A percentile compares a stretch with the other conserved stretches of the same genome.
Conservation (phyloP, 106 monocot species). For the Acanthochlamys bracteata region DNA sequence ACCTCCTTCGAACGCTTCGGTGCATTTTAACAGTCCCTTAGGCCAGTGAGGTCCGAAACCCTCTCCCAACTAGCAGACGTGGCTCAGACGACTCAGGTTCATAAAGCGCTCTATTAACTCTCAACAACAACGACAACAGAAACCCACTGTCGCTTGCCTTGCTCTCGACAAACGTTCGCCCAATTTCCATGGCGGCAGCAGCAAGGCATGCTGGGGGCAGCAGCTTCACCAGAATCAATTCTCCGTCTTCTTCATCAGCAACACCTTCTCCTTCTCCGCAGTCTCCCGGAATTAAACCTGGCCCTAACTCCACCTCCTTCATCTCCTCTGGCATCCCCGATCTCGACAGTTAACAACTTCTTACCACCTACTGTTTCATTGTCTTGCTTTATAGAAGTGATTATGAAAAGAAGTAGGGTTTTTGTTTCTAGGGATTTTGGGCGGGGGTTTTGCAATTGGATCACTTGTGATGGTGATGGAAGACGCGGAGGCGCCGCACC, state of each 20-base stretch:
- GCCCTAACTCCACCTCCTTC: constrained; percentile 40
- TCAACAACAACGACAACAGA: too few species aligned
- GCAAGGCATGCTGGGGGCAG: constrained; percentile 14
- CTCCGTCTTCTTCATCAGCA: constrained; percentile 7
- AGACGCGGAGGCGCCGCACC: constrained; percentile 89
- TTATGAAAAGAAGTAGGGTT: too few species aligned
- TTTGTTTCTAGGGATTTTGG: constrained; percentile 48
- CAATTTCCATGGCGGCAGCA: background rate
- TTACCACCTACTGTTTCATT: background rate
- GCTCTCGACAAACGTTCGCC: background rate
- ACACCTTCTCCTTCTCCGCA: constrained; percentile 11
- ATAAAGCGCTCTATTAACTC: too few species aligned
- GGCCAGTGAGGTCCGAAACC: too few species aligned
- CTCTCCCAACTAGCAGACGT: too few species aligned
- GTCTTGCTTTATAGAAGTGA: background rate
- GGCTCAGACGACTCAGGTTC: too few species aligned
- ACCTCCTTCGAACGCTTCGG: too few species aligned
- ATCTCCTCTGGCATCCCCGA: constrained; percentile 85
- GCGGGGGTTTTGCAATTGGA: constrained; percentile 73
- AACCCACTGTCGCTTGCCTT: too few species aligned
- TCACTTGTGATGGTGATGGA: constrained; percentile 80
- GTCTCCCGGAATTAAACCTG: constrained; percentile 32
- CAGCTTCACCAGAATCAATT: constrained; percentile 52
- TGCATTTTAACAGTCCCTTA: too few species aligned
- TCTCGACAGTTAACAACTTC: constrained; percentile 52